These are phyloP conservation scores for Moniliophthora roreri DNA, from an alignment of 1,284 basidiomycete genomes.

Conservation along the genomic window DNA sequence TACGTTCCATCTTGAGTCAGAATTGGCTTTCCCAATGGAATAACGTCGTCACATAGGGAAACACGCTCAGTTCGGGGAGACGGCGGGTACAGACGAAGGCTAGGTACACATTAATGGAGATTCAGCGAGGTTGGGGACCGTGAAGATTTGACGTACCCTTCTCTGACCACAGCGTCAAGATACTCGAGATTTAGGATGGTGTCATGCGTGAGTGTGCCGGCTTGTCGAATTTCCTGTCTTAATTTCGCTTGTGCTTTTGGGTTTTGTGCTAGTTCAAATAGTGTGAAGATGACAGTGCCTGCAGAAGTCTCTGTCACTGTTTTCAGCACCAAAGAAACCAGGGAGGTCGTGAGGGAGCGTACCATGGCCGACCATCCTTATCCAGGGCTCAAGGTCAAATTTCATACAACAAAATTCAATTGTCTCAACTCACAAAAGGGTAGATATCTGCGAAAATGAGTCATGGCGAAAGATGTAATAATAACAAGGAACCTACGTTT, in stretches of 20 bases:
- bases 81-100: slow-evolving; percentile 40
- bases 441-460: slow-evolving; percentile 20
- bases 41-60: slow-evolving; percentile 38
- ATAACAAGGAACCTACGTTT: slow-evolving; percentile 21
- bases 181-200: slow-evolving; percentile 23
- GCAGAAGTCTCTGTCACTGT: slow-evolving; percentile 31
- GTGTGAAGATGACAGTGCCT: slow-evolving; percentile 32
- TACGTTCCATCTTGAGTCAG: slow-evolving; percentile 27
- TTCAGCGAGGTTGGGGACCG: background rate
- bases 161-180: slow-evolving; percentile 26
- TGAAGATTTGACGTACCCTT: slow-evolving; percentile 19
- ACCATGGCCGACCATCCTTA: slow-evolving; percentile 32
- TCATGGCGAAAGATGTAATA: background rate
- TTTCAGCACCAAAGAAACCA: background rate
- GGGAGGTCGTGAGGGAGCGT: background rate
- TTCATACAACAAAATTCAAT: background rate
- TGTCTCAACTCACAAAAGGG: slow-evolving; percentile 23
- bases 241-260: slow-evolving; percentile 24
- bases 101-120: slow-evolving; percentile 13
- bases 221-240: slow-evolving; percentile 22
- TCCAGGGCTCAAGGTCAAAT: slow-evolving; percentile 1
- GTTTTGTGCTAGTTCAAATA: slow-evolving; percentile 35
- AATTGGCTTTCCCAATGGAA: slow-evolving; percentile 41
- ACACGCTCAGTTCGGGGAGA: slow-evolving; percentile 37
- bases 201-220: slow-evolving; percentile 22